Evolutionary conservation across 192 early-diverging fungal species (phyloP).

Genomic region (Coemansia sp.): DNA sequence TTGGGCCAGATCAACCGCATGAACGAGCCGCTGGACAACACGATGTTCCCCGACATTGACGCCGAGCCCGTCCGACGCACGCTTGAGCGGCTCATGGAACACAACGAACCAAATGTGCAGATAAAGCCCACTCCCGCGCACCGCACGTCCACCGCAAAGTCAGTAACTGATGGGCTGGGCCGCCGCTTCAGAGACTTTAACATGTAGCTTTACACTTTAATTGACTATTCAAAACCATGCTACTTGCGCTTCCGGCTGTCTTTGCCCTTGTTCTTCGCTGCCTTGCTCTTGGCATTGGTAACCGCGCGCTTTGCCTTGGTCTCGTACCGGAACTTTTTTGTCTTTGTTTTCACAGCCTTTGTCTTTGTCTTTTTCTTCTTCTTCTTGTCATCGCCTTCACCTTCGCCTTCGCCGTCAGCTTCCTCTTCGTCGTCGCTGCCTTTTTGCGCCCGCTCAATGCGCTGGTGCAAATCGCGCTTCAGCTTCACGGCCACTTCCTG

Average conservation of each 20-base stretch:
- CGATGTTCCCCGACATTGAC: constrained; percentile 30
- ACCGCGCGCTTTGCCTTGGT: constrained; percentile 43
- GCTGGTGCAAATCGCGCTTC: constrained; percentile 9
- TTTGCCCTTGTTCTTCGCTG: not conserved
- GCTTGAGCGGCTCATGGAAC: constrained; percentile 18
- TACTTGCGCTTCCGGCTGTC: not conserved
- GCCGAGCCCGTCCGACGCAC: constrained; percentile 28
- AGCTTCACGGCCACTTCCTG: constrained; percentile 25
- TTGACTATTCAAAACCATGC: not conserved
- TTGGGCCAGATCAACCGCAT: constrained; percentile 39
- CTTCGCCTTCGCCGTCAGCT: not conserved
- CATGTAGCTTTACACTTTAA: not conserved
- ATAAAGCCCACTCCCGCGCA: constrained; percentile 7
- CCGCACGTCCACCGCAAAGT: constrained; percentile 15
- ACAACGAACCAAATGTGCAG: not conserved
- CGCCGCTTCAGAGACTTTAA: not conserved
- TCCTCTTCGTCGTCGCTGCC: constrained; percentile 1
- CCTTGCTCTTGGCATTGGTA: not conserved
- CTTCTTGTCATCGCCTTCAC: not conserved
- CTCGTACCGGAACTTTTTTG: constrained; percentile 53
- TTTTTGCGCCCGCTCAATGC: constrained; percentile 3
- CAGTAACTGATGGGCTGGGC: constrained; percentile 35
- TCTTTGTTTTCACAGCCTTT: constrained; percentile 6
- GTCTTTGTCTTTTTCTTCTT: constrained; percentile 17
- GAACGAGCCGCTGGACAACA: constrained; percentile 38